Evolutionary conservation across 2,329 filamentous ascomycete genomes (phyloP).

Genomic region (Dothideomycetidae sp.): DNA sequence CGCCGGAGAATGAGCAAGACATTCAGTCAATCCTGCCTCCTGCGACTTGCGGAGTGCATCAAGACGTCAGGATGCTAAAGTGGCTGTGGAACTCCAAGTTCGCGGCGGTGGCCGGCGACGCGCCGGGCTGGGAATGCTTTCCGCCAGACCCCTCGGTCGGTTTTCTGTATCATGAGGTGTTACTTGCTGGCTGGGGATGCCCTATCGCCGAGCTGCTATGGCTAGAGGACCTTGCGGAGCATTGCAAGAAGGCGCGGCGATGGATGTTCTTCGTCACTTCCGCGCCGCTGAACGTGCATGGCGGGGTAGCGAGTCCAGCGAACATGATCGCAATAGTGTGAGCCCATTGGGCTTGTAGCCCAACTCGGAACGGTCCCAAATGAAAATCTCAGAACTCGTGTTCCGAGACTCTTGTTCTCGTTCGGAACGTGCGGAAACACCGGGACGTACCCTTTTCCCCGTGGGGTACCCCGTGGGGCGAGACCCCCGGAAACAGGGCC

Average conservation of each 20-base stretch:
- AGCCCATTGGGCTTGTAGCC: background rate
- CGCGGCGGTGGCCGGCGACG: slow-evolving; percentile 43
- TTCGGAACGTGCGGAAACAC: background rate
- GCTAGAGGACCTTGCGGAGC: slow-evolving; percentile 26
- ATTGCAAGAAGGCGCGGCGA: slow-evolving; percentile 24
- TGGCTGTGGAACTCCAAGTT: slow-evolving; percentile 47
- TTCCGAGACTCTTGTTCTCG: background rate
- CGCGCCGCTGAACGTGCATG: slow-evolving; percentile 30
- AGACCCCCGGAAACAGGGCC: background rate
- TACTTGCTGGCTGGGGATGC: slow-evolving; percentile 29
- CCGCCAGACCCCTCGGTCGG: slow-evolving; percentile 18
- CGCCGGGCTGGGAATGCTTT: slow-evolving; percentile 36
- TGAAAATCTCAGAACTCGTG: background rate
- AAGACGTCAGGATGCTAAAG: slow-evolving; percentile 33
- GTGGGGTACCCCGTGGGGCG: background rate
- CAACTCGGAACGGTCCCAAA: background rate
- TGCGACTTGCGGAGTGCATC: slow-evolving; percentile 29
- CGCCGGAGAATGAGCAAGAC: slow-evolving; percentile 15
- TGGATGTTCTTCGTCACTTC: slow-evolving; percentile 33
- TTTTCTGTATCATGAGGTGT: slow-evolving; percentile 26
- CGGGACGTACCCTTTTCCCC: background rate
- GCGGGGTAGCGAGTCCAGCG: slow-evolving; percentile 22
- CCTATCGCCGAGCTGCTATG: slow-evolving; percentile 34
- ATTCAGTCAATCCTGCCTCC: background rate
- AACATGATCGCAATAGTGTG: slow-evolving; percentile 23